Evolutionary conservation across 140 eudicot genomes (phyloP), one percentile per base, ranked within the genome.

Genomic region (Flaveria floridana): DNA sequence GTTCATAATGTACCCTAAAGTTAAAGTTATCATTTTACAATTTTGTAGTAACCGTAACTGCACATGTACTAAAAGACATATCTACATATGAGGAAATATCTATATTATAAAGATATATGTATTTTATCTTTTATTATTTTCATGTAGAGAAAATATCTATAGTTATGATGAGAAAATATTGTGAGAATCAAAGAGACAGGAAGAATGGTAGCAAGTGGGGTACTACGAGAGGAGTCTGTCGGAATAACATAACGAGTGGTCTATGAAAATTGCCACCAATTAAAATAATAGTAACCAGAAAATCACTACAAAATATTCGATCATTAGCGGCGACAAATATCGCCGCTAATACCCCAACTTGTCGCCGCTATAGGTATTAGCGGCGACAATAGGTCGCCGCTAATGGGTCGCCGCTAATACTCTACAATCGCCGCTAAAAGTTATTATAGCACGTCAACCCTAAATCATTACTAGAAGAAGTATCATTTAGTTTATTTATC

Each of bases 181-280:
- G 65, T 18, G 64, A 64, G 72, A 19, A 64, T 75, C 79, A 47
- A 47, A 63, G 64, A 75, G 72, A 64, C 46, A 39, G 77, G 14
- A 16, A 28, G 65, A 48, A 48, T 48, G 53, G 79, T 63, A 14
- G 79, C 73, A 75, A 75, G 79, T 75, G 65, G 79, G 79, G 73
- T 18, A 65, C 55, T 50, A 63, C 21, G 23, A 48, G 65, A 75
- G 50, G 39, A 50, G 53, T 46, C 55, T 18, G 66, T 30, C 65
- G 26, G 44, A 52, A 53, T 48, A 64, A 64, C 72, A 64, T 25
- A 50, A 63, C 30, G 30, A 14, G 71, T 63, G 78, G 44, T 51
- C 48, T 74, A 39, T 30, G 46, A 20, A 30, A 16, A 52, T 71
- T 23, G 67, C 68, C 57, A 30, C 55, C 13, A 21, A 65, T 11